Percentiles rank a stretch among this genome's conserved stretches.
Evolutionary conservation across 192 early-diverging fungal genomes (phyloP).

Genomic region (Funneliformis geosporum): DNA sequence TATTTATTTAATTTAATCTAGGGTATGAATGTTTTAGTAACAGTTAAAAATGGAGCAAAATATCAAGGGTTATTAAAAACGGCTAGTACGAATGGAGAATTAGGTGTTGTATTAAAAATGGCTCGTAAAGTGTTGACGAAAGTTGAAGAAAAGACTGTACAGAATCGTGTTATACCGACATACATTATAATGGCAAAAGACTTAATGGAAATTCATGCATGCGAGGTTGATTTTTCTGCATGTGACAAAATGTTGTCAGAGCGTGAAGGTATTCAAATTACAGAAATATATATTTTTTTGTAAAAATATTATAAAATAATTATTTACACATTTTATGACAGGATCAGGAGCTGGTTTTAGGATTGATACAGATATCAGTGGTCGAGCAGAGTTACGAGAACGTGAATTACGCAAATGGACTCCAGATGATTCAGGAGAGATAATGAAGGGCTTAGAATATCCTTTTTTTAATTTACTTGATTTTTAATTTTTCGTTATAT

Average conservation of each 20-base stretch:
- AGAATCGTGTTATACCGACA: conserved; percentile 41
- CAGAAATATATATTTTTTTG: conserved; percentile 11
- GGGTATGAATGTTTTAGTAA: conserved; percentile 68
- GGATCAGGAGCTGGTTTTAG: conserved; percentile 91
- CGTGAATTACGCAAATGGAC: conserved; percentile 88
- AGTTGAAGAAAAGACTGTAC: conserved; percentile 43
- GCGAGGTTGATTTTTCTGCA: conserved; percentile 54
- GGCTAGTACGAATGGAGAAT: conserved; percentile 58
- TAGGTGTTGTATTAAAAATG: conserved; percentile 64
- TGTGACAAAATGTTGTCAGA: conserved; percentile 42
- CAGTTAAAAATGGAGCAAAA: conserved; percentile 55
- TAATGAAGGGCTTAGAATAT: conserved; percentile 41
- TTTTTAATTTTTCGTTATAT: conserved; percentile 25
- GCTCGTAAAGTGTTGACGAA: conserved; percentile 49
- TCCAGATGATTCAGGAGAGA: conserved; percentile 58
- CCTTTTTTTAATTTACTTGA: conserved; percentile 28
- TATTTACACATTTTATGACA: background rate
- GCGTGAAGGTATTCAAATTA: conserved; percentile 51
- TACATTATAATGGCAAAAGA: conserved; percentile 71
- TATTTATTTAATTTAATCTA: conserved; percentile 29
- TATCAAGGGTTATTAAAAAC: conserved; percentile 74
- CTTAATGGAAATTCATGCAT: conserved; percentile 56
- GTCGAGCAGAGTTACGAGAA: conserved; percentile 62
- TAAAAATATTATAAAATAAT: background rate
- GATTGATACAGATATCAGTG: conserved; percentile 89